These are phyloP conservation scores for Alternaria consortialis DNA, from an alignment of 2,329 filamentous ascomycete species.

Conservation along the genomic window DNA sequence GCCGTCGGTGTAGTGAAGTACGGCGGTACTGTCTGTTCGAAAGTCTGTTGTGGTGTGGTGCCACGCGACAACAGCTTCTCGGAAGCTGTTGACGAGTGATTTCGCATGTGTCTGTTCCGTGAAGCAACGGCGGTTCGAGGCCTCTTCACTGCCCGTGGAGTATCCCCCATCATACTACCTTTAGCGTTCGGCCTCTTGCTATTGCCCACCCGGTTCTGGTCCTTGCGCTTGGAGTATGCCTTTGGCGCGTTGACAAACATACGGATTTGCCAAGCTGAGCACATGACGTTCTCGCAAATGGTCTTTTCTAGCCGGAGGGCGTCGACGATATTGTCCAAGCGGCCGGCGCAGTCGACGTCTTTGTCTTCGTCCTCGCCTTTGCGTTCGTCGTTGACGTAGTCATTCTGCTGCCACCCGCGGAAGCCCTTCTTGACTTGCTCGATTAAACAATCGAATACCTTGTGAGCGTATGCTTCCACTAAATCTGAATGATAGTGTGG, in stretches of 20 bases:
- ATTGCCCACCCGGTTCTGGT: slow-evolving; percentile 46
- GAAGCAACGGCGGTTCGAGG: slow-evolving; percentile 10
- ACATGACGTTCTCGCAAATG: slow-evolving; percentile 50
- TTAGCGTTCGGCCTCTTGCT: slow-evolving; percentile 43
- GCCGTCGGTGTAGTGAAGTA: slow-evolving; percentile 11
- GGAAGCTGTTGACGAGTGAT: slow-evolving; percentile 16
- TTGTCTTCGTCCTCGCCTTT: slow-evolving; percentile 47
- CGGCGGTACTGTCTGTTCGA: not conserved
- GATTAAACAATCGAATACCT: slow-evolving; percentile 45
- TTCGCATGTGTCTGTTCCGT: slow-evolving; percentile 8
- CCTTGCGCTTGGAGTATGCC: slow-evolving; percentile 45
- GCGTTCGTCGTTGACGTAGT: slow-evolving; percentile 47
- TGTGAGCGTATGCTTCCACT: slow-evolving; percentile 46
- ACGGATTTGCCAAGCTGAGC: slow-evolving; percentile 46
- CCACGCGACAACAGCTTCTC: slow-evolving; percentile 13
- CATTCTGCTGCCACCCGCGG: slow-evolving; percentile 48
- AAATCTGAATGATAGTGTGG: slow-evolving; percentile 42
- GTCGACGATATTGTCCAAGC: slow-evolving; percentile 42
- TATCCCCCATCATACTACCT: slow-evolving; percentile 14
- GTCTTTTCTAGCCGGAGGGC: slow-evolving; percentile 48
- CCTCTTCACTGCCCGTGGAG: slow-evolving; percentile 16
- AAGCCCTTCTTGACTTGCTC: slow-evolving; percentile 43
- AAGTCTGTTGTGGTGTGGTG: slow-evolving; percentile 16
- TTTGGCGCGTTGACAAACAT: slow-evolving; percentile 51
- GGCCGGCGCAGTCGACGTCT: slow-evolving; percentile 39